These are phyloP conservation scores for Malania oleifera DNA, from an alignment of 164 flowering plant species.

Conservation along the genomic window DNA sequence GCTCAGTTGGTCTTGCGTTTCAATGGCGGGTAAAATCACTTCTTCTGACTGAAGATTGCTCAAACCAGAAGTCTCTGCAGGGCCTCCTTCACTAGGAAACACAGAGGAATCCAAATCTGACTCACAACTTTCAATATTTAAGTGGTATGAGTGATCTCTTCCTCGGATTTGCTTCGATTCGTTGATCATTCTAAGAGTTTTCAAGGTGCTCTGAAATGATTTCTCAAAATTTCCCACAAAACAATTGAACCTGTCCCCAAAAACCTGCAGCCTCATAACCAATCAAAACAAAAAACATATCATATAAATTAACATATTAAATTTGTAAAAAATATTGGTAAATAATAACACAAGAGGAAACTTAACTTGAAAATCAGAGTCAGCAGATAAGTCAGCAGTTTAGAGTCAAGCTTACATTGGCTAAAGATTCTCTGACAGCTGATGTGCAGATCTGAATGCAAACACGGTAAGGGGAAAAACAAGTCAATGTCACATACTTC, in stretches of 20 bases:
- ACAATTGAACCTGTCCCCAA: constrained; percentile 61
- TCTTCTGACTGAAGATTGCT: constrained; percentile 14
- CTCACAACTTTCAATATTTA: not conserved
- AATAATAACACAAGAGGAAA: constrained; percentile 10
- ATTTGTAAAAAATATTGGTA: not conserved
- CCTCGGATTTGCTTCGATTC: constrained; percentile 23
- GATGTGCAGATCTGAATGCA: constrained; percentile 58
- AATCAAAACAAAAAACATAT: constrained; percentile 12
- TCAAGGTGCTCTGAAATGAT: constrained; percentile 78
- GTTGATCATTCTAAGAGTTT: constrained; percentile 58
- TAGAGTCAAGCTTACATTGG: constrained; percentile 64
- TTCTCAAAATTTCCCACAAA: constrained; percentile 68
- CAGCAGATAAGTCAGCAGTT: constrained; percentile 17
- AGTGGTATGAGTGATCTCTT: constrained; percentile 1
- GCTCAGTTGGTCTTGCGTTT: not conserved
- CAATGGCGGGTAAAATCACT: not conserved
- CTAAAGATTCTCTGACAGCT: constrained; percentile 76
- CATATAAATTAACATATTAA: constrained; percentile 10
- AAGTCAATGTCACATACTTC: not conserved
- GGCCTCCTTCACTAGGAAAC: not conserved
- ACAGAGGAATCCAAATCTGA: constrained; percentile 6
- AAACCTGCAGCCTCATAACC: constrained; percentile 46
- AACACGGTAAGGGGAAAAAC: not conserved
- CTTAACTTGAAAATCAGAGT: constrained; percentile 21
- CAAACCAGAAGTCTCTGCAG: constrained; percentile 3